phyloP scores from a whole-genome alignment of 495 filamentous ascomycete species.

The Cercophora newfieldiana region DNA sequence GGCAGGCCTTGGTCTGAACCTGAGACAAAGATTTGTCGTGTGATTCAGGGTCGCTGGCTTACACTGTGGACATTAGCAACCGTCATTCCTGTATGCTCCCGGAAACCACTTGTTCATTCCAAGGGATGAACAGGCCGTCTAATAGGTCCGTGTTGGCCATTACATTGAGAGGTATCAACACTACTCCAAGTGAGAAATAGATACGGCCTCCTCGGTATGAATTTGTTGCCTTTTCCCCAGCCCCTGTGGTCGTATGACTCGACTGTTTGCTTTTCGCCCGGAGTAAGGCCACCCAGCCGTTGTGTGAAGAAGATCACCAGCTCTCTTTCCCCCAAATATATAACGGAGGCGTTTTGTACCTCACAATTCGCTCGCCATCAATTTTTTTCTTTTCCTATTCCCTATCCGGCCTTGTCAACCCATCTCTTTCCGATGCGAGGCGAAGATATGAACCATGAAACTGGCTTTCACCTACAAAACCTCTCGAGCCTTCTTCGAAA shows the following conservation, averaged over 20 bases:
- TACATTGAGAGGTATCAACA: neutral
- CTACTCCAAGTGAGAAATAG: neutral
- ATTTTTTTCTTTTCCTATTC: neutral
- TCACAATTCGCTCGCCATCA: neutral
- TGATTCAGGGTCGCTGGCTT: too few relatives aligned
- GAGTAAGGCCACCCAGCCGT: too few relatives aligned
- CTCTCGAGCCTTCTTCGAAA: neutral
- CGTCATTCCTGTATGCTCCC: too few relatives aligned
- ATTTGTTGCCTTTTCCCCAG: neutral
- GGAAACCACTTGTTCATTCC: too few relatives aligned
- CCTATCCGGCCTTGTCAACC: neutral
- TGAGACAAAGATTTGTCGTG: too few relatives aligned
- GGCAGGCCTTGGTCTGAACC: too few relatives aligned
- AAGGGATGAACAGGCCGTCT: too few relatives aligned
- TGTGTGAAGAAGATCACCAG: neutral
- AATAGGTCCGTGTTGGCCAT: too few relatives aligned
- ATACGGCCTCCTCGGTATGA: neutral
- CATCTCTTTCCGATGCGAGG: neutral
- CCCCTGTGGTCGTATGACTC: neutral
- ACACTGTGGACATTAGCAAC: too few relatives aligned
- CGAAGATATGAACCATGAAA: neutral
- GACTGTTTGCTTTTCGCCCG: neutral
- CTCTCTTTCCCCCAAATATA: neutral
- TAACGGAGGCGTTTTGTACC: neutral
- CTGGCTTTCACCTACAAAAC: neutral